These are phyloP conservation scores for Limonium bicolor DNA, from an alignment of 148 eudicot genomes.

Conservation along the genomic window DNA sequence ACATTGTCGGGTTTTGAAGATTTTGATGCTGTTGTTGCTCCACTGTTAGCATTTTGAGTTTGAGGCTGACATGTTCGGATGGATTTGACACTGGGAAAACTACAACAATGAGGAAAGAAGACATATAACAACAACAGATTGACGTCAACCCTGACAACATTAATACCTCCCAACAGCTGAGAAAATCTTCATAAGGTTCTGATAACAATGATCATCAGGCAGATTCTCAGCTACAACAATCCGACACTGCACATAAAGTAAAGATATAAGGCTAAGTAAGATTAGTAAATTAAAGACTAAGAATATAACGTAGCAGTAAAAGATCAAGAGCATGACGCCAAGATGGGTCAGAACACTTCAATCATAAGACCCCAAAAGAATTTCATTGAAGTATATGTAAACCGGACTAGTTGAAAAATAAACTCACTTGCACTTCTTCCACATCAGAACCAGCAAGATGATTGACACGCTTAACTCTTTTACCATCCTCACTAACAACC, in stretches of 20 bases:
- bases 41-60: conserved; percentile 52
- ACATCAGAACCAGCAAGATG: conserved; percentile 65
- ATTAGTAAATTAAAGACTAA: no score
- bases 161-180: conserved; percentile 83
- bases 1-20: conserved; percentile 46
- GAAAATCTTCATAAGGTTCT: conserved; percentile 93
- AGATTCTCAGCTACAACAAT: conserved; percentile 89
- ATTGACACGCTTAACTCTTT: conserved; percentile 67
- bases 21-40: conserved; percentile 58
- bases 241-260: conserved; percentile 74
- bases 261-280: no score
- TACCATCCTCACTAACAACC: conserved; percentile 97
- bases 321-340: no score
- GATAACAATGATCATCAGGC: conserved; percentile 96
- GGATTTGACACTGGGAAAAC: conserved; percentile 53
- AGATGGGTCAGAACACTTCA: no score
- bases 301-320: no score
- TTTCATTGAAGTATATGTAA: no score
- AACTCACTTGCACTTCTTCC: conserved; percentile 87
- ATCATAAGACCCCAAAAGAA: no score
- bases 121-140: no score
- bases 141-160: neutral
- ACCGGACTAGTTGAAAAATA: no score
- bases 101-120: neutral
- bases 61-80: conserved; percentile 95